Evolutionary conservation across 2,329 filamentous ascomycete species (phyloP), one percentile per base, ranked within the genome.

Genomic region (Ascochyta clinopodiicola): DNA sequence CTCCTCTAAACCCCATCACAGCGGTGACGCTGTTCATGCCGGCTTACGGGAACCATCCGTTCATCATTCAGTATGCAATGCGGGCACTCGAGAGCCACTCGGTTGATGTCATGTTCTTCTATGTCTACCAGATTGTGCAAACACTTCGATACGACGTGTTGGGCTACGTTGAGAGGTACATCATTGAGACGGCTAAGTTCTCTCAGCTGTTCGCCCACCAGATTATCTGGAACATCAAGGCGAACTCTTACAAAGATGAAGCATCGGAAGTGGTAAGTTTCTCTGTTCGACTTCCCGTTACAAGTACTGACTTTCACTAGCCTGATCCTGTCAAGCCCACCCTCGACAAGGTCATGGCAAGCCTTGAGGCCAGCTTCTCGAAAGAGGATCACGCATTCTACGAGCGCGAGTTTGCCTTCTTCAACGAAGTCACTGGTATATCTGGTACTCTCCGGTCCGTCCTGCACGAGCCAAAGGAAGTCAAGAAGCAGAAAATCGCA

Each of bases 161-260:
- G 22, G 95, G 95, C 51, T 99, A 99, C 71, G 93, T 97, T 2
- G 92, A 97, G 76, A 86, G 94, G 39, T 99, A 97, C 71, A 98
- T 99, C 51, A 83, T 98, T 15, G 95, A 99, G 78, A 97, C 96
- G 0, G 95, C 93, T 1, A 94, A 96, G 67, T 93, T 96, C 70
- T 98, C 95, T n/a, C 95, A 98, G 75, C 80, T 98, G 8, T 99
- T 99, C 76, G 94, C 96, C 2, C 96, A 99, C 75, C 95, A 99
- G 70, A 98, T 99, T 64, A 99, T 99, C 72, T 99, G 96, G 95
- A 99, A 99, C 74, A 99, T 99, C 89, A 99, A 98, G 75, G 95
- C 95, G 29, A 99, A 99, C 75, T 91, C 93, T 1, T 99, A 91
- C 82, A 99, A 97, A 75, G 96, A 99, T 63, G 94, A 99, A 68